Conservation (phyloP, 352 stramenopile genomes). For the Pythium chondricola region DNA sequence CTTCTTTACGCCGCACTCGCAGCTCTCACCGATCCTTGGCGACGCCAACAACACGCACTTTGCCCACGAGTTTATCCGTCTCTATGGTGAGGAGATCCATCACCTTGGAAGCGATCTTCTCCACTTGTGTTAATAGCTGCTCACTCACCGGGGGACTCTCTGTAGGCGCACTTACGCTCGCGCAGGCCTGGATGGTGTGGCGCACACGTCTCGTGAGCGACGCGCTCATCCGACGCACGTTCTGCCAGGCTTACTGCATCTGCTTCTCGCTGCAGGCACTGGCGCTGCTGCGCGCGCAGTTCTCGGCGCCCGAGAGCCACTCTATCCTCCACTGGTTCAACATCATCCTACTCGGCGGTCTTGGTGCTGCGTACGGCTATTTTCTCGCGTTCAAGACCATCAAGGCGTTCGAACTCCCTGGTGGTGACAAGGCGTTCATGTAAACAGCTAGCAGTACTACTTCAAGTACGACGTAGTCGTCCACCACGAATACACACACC, state of each 20-base stretch:
- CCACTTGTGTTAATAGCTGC: no score
- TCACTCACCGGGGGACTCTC: no score
- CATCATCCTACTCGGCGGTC: conserved; percentile 55
- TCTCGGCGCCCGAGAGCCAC: conserved; percentile 66
- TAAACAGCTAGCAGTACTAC: no score
- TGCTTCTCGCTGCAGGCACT: conserved; percentile 79
- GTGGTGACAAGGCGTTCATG: conserved; percentile 54
- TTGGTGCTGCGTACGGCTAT: conserved; percentile 74
- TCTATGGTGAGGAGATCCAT: conserved; percentile 76
- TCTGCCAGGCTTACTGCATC: conserved; percentile 86
- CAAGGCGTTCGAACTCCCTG: conserved; percentile 82
- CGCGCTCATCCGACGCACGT: conserved; percentile 76
- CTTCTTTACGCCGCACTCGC: conserved; percentile 76
- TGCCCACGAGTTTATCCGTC: conserved; percentile 81
- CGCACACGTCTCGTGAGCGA: conserved; percentile 82
- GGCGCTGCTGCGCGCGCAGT: conserved; percentile 63
- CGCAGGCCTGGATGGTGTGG: conserved; percentile 84
- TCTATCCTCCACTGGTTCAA: conserved; percentile 82
- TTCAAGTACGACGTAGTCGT: no score
- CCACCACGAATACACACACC: no score
- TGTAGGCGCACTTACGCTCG: conserved; percentile 67
- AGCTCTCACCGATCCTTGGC: conserved; percentile 72
- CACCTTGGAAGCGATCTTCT: no score
- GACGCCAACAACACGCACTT: conserved; percentile 75
- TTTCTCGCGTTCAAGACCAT: conserved; percentile 86